phyloP scores from a whole-genome alignment of 176 grass and related monocot genomes.

The Avena sativa region DNA sequence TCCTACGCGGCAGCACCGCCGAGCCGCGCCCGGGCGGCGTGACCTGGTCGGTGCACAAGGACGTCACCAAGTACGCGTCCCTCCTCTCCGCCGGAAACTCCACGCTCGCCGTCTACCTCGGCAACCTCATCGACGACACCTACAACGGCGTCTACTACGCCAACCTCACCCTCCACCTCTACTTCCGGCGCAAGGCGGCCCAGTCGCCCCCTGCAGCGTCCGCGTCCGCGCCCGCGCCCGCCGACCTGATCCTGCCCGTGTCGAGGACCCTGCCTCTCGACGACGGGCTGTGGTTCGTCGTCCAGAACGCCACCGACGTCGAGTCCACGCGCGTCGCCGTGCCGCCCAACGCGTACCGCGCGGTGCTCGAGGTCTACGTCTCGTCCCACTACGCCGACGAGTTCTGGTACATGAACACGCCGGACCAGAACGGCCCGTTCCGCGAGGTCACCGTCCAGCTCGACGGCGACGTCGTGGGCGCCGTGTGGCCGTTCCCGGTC shows the following conservation, averaged over 20 bases:
- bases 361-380: slow-evolving; percentile 90
- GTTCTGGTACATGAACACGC: slow-evolving; percentile 98
- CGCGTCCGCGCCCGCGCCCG: slow-evolving; percentile 49
- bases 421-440: slow-evolving; percentile 82
- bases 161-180: slow-evolving; percentile 75
- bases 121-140: slow-evolving; percentile 71
- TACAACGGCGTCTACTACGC: slow-evolving; percentile 73
- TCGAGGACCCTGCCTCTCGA: slow-evolving; percentile 64
- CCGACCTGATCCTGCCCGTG: slow-evolving; percentile 67
- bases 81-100: slow-evolving; percentile 54
- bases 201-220: background rate
- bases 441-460: slow-evolving; percentile 74
- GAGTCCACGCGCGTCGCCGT: slow-evolving; percentile 54
- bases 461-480: slow-evolving; percentile 73
- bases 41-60: slow-evolving; percentile 69
- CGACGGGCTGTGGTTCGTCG: slow-evolving; percentile 83
- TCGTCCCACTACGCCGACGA: slow-evolving; percentile 82
- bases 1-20: slow-evolving; percentile 76
- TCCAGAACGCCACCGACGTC: slow-evolving; percentile 69
- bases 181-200: slow-evolving; percentile 30
- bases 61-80: slow-evolving; percentile 73
- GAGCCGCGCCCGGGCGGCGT: slow-evolving; percentile 68
- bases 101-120: slow-evolving; percentile 68
- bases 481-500: slow-evolving; percentile 93
- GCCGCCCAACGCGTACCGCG: slow-evolving; percentile 78